Percentiles rank a stretch among this genome's conserved stretches.
Conservation (phyloP, 805 yeast species). For the Sporopachydermia lactativora region DNA sequence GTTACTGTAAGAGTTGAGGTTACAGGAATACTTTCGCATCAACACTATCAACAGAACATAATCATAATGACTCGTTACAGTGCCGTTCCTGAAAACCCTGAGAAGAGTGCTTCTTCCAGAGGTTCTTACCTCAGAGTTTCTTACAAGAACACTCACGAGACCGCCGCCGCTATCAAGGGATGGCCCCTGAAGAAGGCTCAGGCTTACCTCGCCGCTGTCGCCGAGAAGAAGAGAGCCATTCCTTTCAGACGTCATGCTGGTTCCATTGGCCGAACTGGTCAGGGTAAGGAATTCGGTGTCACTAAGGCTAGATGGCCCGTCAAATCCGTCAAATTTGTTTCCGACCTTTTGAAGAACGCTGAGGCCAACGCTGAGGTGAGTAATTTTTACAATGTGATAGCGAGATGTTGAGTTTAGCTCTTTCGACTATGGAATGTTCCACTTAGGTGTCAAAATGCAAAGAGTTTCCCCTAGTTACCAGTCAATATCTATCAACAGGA, state of each 20-base stretch:
- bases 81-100: slow-evolving; percentile 98
- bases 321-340: slow-evolving; percentile 91
- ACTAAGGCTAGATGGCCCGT: slow-evolving; percentile 99
- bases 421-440: no score
- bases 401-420: no score
- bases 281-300: slow-evolving; percentile 99
- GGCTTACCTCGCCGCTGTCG: slow-evolving; percentile 87
- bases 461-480: slow-evolving; percentile 8
- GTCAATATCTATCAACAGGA: no score
- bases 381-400: no score
- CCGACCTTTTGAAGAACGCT: slow-evolving; percentile 93
- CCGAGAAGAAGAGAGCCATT: slow-evolving; percentile 97
- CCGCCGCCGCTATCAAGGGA: slow-evolving; percentile 96
- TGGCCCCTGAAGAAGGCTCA: slow-evolving; percentile 97
- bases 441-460: not conserved
- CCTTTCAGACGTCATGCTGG: slow-evolving; percentile 98
- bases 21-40: not conserved
- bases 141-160: slow-evolving; percentile 99
- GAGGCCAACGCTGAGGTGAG: slow-evolving; percentile 91
- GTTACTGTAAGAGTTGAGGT: not conserved
- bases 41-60: not conserved
- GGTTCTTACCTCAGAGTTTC: slow-evolving; percentile 99
- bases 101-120: slow-evolving; percentile 98
- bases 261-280: slow-evolving; percentile 98
- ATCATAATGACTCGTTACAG: slow-evolving; percentile 95